Percentiles rank a stretch among this genome's conserved stretches.
phyloP scores from a whole-genome alignment of 768 basidiomycete genomes.

The Pulveroboletus frians region DNA sequence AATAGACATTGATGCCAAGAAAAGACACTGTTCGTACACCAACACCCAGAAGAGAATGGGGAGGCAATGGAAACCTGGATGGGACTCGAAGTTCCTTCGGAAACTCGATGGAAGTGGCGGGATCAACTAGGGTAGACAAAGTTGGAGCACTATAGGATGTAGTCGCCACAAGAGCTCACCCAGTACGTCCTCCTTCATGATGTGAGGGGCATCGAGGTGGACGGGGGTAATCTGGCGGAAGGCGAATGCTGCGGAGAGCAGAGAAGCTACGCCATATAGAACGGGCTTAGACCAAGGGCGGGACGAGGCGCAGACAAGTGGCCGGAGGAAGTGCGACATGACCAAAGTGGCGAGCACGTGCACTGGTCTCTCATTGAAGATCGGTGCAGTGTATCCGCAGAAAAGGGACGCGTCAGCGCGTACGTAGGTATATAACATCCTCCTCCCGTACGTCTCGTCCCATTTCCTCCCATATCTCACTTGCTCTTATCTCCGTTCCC shows the following conservation, averaged over 20 bases:
- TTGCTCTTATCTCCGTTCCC: constrained; percentile 16
- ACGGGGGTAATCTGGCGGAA: constrained; percentile 29
- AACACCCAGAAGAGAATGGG: constrained; percentile 70
- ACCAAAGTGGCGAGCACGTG: constrained; percentile 13
- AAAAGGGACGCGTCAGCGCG: constrained; percentile 28
- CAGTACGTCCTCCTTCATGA: constrained; percentile 14
- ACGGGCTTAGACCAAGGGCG: constrained; percentile 21
- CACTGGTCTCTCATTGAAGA: neutral
- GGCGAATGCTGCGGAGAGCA: constrained; percentile 26
- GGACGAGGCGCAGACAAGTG: neutral
- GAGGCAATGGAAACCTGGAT: constrained; percentile 55
- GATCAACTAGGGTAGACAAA: constrained; percentile 47
- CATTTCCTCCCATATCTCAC: constrained; percentile 9
- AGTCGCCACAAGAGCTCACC: constrained; percentile 9
- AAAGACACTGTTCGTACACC: constrained; percentile 90
- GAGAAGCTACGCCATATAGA: constrained; percentile 33
- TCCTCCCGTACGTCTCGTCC: constrained; percentile 24
- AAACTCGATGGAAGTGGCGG: constrained; percentile 69
- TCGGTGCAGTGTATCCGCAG: constrained; percentile 4
- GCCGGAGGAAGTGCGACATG: constrained; percentile 10
- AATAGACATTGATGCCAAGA: constrained; percentile 83
- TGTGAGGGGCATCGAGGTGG: constrained; percentile 42
- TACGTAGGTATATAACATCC: constrained; percentile 8
- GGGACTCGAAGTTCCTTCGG: constrained; percentile 61
- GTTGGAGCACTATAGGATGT: neutral